Conservation (phyloP, 306 rosid genomes). For the Ochetophila trinervis region DNA sequence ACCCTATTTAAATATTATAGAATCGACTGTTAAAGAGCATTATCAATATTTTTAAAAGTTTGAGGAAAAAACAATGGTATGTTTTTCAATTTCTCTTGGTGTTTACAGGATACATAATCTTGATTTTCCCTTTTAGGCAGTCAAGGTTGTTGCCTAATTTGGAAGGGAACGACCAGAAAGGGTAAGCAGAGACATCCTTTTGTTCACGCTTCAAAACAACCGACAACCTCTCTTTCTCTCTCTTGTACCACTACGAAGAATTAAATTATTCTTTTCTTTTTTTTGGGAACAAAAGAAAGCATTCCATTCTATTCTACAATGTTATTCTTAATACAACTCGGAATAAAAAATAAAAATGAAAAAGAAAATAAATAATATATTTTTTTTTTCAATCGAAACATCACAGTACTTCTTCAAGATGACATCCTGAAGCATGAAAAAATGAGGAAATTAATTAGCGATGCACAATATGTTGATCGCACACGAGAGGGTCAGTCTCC, state of each 20-base stretch:
- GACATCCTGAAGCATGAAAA: slow-evolving; percentile 6
- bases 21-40: too few relatives aligned
- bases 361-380: slow-evolving; percentile 19
- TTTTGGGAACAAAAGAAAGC: background rate
- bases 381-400: background rate
- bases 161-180: slow-evolving; percentile 43
- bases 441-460: slow-evolving; percentile 10
- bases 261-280: background rate
- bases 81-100: too few relatives aligned
- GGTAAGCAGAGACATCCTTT: slow-evolving; percentile 37
- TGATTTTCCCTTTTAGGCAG: slow-evolving; percentile 42
- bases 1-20: too few relatives aligned
- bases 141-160: slow-evolving; percentile 40
- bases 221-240: slow-evolving; percentile 40
- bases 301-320: slow-evolving; percentile 19
- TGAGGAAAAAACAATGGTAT: too few relatives aligned
- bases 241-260: background rate
- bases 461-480: background rate
- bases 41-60: too few relatives aligned
- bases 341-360: background rate
- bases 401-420: too few relatives aligned
- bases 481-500: slow-evolving; percentile 59
- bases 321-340: slow-evolving; percentile 24
- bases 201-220: slow-evolving; percentile 41
- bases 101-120: slow-evolving; percentile 20